phyloP scores from a whole-genome alignment of 202 grass and related monocot genomes.

The Brachypodium distachyon region DNA sequence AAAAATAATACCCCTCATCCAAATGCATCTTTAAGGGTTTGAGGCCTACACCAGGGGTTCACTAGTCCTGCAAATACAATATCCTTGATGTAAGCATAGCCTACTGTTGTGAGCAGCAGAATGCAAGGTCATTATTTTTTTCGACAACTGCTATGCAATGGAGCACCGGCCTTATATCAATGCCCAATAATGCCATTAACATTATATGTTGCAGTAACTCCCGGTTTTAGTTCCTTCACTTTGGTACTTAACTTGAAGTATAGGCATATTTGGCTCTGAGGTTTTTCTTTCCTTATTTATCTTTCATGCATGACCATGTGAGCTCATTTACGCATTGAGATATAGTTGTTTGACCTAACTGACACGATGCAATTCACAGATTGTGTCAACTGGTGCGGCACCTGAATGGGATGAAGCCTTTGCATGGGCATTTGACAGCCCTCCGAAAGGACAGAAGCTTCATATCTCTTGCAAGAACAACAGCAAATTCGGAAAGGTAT shows the following conservation, averaged over 20 bases:
- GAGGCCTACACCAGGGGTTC: background rate
- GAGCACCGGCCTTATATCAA: background rate
- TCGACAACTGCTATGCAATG: background rate
- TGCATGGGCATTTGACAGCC: constrained; percentile 96
- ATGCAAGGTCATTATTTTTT: background rate
- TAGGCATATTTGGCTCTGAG: background rate
- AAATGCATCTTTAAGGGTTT: background rate
- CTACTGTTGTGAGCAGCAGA: background rate
- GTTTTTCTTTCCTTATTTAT: background rate
- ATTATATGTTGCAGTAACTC: background rate
- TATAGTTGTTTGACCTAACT: background rate
- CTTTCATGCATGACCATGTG: background rate
- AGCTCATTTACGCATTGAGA: background rate
- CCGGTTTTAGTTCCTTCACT: background rate
- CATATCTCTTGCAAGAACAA: constrained; percentile 99
- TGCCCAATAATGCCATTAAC: background rate
- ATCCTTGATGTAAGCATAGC: background rate
- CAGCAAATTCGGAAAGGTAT: constrained; percentile 99
- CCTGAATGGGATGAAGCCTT: constrained; percentile 99
- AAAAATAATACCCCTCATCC: background rate
- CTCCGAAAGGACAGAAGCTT: constrained; percentile 98
- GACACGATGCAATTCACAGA: constrained; percentile 21
- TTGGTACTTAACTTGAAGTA: background rate
- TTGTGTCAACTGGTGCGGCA: constrained; percentile 81
- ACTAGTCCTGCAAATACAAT: background rate